A percentile compares a stretch with the other conserved stretches of the same genome.
phyloP scores from a whole-genome alignment of 768 basidiomycete genomes.

The Daedaleopsis nitida region DNA sequence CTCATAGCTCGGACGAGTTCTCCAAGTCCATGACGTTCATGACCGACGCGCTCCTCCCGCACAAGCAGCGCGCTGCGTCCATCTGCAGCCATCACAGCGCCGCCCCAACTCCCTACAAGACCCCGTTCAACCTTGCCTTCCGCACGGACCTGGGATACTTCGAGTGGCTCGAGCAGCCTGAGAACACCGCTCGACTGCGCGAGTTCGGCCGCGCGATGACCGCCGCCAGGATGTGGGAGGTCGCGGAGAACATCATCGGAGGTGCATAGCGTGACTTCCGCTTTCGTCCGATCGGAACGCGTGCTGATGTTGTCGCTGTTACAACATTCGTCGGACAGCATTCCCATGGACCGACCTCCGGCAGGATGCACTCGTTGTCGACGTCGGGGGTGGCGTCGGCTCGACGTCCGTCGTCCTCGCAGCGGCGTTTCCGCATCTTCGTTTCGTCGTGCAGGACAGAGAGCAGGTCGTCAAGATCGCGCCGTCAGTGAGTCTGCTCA shows the following conservation, averaged over 20 bases:
- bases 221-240: slow-evolving; percentile 47
- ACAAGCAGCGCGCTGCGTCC: slow-evolving; percentile 4
- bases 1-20: slow-evolving; percentile 8
- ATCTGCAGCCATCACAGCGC: not conserved
- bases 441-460: slow-evolving; percentile 21
- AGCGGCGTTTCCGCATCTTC: slow-evolving; percentile 14
- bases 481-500: slow-evolving; percentile 6
- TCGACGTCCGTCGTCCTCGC: slow-evolving; percentile 19
- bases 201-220: slow-evolving; percentile 74
- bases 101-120: not conserved
- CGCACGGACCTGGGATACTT: slow-evolving; percentile 12
- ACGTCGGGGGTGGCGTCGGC: slow-evolving; percentile 23
- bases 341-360: slow-evolving; percentile 21
- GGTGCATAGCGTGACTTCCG: not conserved
- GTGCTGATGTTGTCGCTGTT: not conserved
- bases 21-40: slow-evolving; percentile 4
- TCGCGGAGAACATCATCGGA: slow-evolving; percentile 4
- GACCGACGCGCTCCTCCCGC: slow-evolving; percentile 15
- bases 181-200: slow-evolving; percentile 45
- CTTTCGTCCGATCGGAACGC: not conserved
- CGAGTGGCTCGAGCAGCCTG: slow-evolving; percentile 65
- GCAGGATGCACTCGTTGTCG: slow-evolving; percentile 12
- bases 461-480: slow-evolving; percentile 40
- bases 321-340: not conserved
- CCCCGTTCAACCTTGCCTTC: slow-evolving; percentile 13